These are phyloP conservation scores for Sanghuangporus weigelae DNA, from an alignment of 1,284 basidiomycete genomes.

Conservation along the genomic window DNA sequence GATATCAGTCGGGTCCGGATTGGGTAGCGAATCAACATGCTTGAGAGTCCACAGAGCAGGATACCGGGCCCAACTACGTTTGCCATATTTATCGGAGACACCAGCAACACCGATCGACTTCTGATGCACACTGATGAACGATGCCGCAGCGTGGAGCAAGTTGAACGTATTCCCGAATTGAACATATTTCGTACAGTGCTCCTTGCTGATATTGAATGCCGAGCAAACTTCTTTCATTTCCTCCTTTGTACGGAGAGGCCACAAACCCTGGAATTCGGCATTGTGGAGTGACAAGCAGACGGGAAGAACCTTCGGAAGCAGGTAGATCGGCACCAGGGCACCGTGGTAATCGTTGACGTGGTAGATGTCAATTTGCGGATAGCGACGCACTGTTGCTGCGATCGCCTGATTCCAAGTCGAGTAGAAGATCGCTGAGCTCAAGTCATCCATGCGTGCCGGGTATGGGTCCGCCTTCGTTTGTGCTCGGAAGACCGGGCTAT, in stretches of 20 bases:
- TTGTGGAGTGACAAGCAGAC: constrained; percentile 92
- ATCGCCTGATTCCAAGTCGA: constrained; percentile 97
- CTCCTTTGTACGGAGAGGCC: constrained; percentile 92
- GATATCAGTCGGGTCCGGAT: constrained; percentile 91
- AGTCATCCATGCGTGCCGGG: constrained; percentile 92
- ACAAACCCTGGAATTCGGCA: constrained; percentile 93
- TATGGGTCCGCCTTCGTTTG: constrained; percentile 93
- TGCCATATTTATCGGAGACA: constrained; percentile 94
- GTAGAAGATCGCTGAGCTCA: constrained; percentile 93
- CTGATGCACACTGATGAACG: constrained; percentile 87
- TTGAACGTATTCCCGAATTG: constrained; percentile 98
- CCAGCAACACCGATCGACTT: constrained; percentile 90
- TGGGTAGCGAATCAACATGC: constrained; percentile 90
- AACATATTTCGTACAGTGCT: constrained; percentile 91
- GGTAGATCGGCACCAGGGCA: constrained; percentile 83
- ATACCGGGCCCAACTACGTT: constrained; percentile 92
- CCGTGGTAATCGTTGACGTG: constrained; percentile 92
- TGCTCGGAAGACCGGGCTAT: constrained; percentile 91
- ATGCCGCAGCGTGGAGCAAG: constrained; percentile 85
- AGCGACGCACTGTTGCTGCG: constrained; percentile 79
- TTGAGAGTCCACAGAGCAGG: constrained; percentile 92
- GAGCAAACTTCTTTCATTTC: constrained; percentile 97
- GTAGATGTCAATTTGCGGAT: constrained; percentile 84
- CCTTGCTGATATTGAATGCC: constrained; percentile 93
- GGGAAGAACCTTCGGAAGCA: constrained; percentile 85